Evolutionary conservation across 75 land plant genomes (phyloP), one percentile per base, ranked within the genome.

Genomic region (Gnetum montanum): DNA sequence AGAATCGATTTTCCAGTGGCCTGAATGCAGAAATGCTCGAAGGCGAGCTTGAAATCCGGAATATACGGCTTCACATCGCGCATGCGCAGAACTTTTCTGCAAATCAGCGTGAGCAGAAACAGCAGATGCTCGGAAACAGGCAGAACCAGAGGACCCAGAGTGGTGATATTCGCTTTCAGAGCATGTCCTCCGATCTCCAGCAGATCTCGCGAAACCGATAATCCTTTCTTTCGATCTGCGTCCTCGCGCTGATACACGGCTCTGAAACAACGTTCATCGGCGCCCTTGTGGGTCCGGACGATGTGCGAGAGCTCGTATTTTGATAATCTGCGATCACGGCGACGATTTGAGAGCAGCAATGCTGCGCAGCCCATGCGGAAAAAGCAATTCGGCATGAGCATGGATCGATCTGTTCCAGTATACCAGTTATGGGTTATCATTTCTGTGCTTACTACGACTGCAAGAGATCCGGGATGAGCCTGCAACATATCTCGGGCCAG

Each of bases 331-430:
- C 58, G 57, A 47, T 86, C 91, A 7, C 76, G 58, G 29, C 82
- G 48, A 43, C 78, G 77, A 60, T 90, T 90, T 40, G 90, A 86
- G 29, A 90, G 60, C 11, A 90, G 61, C 8, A 86, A 58, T 19
- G 91, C 92, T 5, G 96, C 79, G 61, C 90, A 74, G 4, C 90
- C 90, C 80, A 86, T 69, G 25, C 90, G 68, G 58, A 86, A 86
- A 52, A 86, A 60, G 57, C 90, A 82, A 30, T 86, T 86, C 8
- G 86, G 74, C 24, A 82, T 58, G 19, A 86, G 83, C 90, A 86
- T 86, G 3, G 78, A 74, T 13, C 82, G 61, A 18, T 75, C 66
- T 55, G 83, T 71, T 30, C 89, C 89, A 5, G 49, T 30, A 48
- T 79, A 79, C 78, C 71, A 79, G 64, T 71, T 79, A 15, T 63